Base-by-base conservation (phyloP, 1,284 basidiomycete species). In the Tylopilus orsonianus region DNA sequence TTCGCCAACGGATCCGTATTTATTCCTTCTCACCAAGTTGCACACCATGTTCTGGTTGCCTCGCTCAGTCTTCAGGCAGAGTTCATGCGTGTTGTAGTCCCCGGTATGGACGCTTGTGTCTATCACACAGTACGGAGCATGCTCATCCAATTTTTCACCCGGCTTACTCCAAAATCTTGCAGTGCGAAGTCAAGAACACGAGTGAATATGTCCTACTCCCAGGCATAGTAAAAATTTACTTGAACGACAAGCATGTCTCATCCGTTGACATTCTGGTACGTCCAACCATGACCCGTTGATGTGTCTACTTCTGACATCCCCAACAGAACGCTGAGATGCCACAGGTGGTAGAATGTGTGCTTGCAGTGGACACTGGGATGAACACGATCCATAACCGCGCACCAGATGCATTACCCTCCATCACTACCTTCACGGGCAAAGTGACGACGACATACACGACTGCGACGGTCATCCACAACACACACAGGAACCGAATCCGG, bases 181-280 rank as follows among this genome's bases (percentile, higher is more conserved):
- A 65, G 62, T 63, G 60, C 24, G 49, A 54, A 4, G 47, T 65
- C 12, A 45, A 49, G 34, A 61, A 63, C 32, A 49, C 47, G 0
- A 65, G 50, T 24, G 46, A 56, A 12, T 52, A 54, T 4, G 43
- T 54, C n/a, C 36, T 61, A 4, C 47, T 61, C 10, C 56, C 58
- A 4, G 59, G 62, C 3, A 54, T 32, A 1, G 41, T 63, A 37
- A 60, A 61, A 14, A 22, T 38, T 3, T 57, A 56, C 37, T 13
- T 65, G 37, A 59, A 61, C 42, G 48, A 53, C 8, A 61, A 37
- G 18, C 56, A 65, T 9, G 50, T 65, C 30, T 61, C 59, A 18
- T 57, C 61, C 16, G 35, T 39, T 1, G 41, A 54, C 2, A 52
- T 61, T 13, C n/a, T n/a, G n/a, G n/a, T n/a, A n/a, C n/a, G n/a